Evolutionary conservation across 495 filamentous ascomycete species (phyloP).

Genomic region (Evernia prunastri): DNA sequence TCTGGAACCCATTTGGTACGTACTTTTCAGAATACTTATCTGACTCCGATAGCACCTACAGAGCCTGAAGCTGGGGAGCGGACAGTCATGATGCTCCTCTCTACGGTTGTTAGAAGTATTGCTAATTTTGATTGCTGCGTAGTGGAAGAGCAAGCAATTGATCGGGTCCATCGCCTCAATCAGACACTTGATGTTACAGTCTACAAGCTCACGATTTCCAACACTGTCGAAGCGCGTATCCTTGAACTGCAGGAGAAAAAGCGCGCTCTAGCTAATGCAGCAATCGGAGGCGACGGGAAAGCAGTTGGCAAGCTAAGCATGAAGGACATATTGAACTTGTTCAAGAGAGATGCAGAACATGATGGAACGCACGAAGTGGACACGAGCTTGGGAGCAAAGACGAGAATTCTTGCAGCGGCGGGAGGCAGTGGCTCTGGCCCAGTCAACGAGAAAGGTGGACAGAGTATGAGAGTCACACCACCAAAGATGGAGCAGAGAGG

Average conservation of each 20-base stretch:
- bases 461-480: constrained; percentile 18
- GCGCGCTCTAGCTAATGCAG: constrained; percentile 73
- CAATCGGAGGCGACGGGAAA: constrained; percentile 74
- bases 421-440: constrained; percentile 31
- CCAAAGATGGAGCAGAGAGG: constrained; percentile 12
- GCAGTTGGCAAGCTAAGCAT: constrained; percentile 70
- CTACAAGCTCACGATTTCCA: constrained; percentile 80
- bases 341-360: constrained; percentile 66
- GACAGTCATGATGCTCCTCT: neutral
- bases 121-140: neutral
- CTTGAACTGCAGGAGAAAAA: constrained; percentile 89
- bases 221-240: constrained; percentile 87
- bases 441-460: constrained; percentile 38
- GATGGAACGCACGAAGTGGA: constrained; percentile 34
- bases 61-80: neutral
- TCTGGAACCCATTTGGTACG: constrained; percentile 88
- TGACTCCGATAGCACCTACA: neutral
- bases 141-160: constrained; percentile 95
- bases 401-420: constrained; percentile 28
- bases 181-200: constrained; percentile 91
- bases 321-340: constrained; percentile 88
- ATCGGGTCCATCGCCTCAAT: constrained; percentile 92
- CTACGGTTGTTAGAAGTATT: neutral
- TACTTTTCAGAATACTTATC: neutral
- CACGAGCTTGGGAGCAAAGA: constrained; percentile 25